Percentiles rank a stretch among this genome's conserved stretches.
Conservation (phyloP, 495 filamentous ascomycete species). For the Peziza echinospora region DNA sequence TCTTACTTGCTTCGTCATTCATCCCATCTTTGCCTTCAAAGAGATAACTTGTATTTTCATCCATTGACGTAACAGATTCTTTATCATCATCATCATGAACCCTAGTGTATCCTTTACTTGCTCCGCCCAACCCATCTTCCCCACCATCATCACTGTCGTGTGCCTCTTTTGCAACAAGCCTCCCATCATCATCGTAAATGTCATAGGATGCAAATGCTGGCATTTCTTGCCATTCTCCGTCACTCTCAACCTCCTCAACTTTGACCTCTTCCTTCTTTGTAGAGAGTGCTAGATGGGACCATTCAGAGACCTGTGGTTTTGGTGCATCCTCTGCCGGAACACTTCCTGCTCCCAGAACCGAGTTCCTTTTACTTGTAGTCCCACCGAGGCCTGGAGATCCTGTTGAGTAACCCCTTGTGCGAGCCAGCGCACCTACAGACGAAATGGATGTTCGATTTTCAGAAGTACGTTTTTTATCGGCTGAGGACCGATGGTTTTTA, state of each 20-base stretch:
- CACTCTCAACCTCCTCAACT: not conserved
- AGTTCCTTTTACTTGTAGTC: not conserved
- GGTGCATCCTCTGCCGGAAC: not conserved
- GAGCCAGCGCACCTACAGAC: no score
- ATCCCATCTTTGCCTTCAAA: constrained; percentile 42
- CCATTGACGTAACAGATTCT: constrained; percentile 81
- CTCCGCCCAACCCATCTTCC: constrained; percentile 53
- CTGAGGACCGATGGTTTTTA: no score
- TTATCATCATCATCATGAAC: constrained; percentile 88
- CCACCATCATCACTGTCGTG: constrained; percentile 47
- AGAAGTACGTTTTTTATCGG: no score
- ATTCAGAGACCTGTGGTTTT: not conserved
- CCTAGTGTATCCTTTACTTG: constrained; percentile 82
- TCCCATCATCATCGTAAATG: constrained; percentile 85
- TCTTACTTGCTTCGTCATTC: constrained; percentile 61
- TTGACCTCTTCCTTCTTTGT: not conserved
- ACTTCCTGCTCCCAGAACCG: not conserved
- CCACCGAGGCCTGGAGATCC: no score
- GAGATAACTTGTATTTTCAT: constrained; percentile 89
- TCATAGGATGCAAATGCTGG: constrained; percentile 78
- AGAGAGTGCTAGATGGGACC: not conserved
- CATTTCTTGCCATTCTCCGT: constrained; percentile 76
- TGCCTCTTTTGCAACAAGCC: constrained; percentile 58
- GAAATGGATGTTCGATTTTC: no score
- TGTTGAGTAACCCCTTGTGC: no score